Percentiles rank a stretch among this genome's conserved stretches.
Evolutionary conservation across 1,284 basidiomycete genomes (phyloP).

Genomic region (Paramarasmius palmivorus): DNA sequence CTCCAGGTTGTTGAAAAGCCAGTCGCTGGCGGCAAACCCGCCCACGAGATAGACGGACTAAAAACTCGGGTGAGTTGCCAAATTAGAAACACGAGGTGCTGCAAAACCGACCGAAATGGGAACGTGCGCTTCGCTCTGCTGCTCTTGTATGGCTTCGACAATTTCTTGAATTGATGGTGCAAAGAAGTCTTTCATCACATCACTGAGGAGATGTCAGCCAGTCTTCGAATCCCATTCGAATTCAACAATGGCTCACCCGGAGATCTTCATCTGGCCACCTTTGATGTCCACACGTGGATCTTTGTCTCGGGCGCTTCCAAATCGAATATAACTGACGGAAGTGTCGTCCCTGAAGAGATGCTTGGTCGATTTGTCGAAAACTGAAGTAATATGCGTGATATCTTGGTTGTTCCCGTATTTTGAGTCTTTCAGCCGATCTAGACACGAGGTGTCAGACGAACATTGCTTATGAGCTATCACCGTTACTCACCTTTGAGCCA

Average conservation of each 20-base stretch:
- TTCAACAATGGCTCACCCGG: slow-evolving; percentile 33
- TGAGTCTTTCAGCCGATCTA: slow-evolving; percentile 29
- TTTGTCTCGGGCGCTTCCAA: slow-evolving; percentile 44
- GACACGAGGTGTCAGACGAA: slow-evolving; percentile 14
- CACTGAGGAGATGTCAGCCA: slow-evolving; percentile 22
- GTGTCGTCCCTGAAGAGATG: slow-evolving; percentile 36
- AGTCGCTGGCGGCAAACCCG: slow-evolving; percentile 54
- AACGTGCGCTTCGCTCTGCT: slow-evolving; percentile 28
- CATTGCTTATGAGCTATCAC: slow-evolving; percentile 28
- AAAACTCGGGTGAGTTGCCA: slow-evolving; percentile 10
- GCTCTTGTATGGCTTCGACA: slow-evolving; percentile 36
- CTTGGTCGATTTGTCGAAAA: slow-evolving; percentile 49
- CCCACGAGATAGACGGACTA: slow-evolving; percentile 41
- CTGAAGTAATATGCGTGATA: slow-evolving; percentile 35
- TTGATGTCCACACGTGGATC: slow-evolving; percentile 42
- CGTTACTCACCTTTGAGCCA: slow-evolving; percentile 29
- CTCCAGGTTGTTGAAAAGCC: slow-evolving; percentile 41
- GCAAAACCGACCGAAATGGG: slow-evolving; percentile 36
- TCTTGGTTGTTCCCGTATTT: slow-evolving; percentile 31
- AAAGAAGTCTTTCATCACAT: slow-evolving; percentile 43
- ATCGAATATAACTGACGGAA: slow-evolving; percentile 45
- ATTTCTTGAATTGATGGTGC: slow-evolving; percentile 46
- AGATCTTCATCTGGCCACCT: slow-evolving; percentile 46
- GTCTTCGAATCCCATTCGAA: not conserved
- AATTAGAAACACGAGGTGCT: not conserved